phyloP scores from a whole-genome alignment of 768 basidiomycete genomes.

The Leccinum arenicola region DNA sequence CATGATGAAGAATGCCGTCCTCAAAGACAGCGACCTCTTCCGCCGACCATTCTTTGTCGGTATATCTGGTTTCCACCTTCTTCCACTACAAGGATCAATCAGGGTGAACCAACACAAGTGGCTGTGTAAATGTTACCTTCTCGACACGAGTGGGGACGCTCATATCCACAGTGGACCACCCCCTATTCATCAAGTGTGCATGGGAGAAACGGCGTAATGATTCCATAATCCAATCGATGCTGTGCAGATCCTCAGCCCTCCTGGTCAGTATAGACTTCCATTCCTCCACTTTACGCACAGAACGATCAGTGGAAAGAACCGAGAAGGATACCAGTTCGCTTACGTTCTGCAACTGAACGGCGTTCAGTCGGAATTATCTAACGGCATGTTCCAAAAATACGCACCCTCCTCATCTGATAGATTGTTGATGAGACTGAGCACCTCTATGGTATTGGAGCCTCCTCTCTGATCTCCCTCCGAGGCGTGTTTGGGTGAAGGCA shows the following conservation, averaged over 20 bases:
- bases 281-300: constrained; percentile 53
- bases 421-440: constrained; percentile 60
- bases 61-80: constrained; percentile 59
- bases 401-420: constrained; percentile 68
- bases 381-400: constrained; percentile 26
- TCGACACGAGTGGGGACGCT: constrained; percentile 51
- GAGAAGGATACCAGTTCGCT: constrained; percentile 19
- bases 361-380: constrained; percentile 21
- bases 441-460: constrained; percentile 70
- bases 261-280: constrained; percentile 56
- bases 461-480: constrained; percentile 54
- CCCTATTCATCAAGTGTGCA: constrained; percentile 54
- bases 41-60: constrained; percentile 67
- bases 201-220: constrained; percentile 69
- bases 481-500: background rate
- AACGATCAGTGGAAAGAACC: constrained; percentile 3
- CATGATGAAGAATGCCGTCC: constrained; percentile 66
- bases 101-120: constrained; percentile 10
- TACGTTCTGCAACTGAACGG: constrained; percentile 56
- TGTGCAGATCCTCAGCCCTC: constrained; percentile 49
- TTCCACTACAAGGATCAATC: constrained; percentile 57
- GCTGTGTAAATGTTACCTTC: constrained; percentile 50
- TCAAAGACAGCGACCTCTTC: constrained; percentile 76
- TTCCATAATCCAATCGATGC: constrained; percentile 83
- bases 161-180: constrained; percentile 64